Base-by-base conservation (phyloP, 2,329 filamentous ascomycete genomes). In the Chaetoscypha palmicola region DNA sequence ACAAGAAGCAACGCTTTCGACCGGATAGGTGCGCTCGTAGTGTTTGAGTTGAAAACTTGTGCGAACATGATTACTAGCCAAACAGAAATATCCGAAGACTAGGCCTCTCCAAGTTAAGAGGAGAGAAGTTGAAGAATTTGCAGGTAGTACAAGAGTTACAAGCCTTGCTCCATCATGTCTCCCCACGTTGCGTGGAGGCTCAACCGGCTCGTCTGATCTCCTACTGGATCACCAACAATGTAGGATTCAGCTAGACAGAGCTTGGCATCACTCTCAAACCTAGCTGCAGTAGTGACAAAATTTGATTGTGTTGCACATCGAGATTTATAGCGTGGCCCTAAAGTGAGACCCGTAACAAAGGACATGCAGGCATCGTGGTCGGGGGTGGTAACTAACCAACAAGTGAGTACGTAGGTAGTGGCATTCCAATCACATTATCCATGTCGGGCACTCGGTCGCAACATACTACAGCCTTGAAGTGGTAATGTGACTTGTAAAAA, bases 291-390 rank as follows among this genome's bases (percentile, higher is more conserved):
- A 44, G 41, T 37, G 34, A 35, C 16, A 20, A 17, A 38, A 38
- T 16, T 30, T 9, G 16, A 37, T 43, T 43, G 21, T 35, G 41
- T 44, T 44, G 41, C 41, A 44, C 28, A 21, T 44, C 41, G 41
- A 44, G 32, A 44, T 44, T 44, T 44, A 16, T 44, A 44, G 41
- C 41, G 41, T 44, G 34, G 41, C 34, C 34, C 41, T 44, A 38
- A 38, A 23, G 19, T 44, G 33, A 38, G 28, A 35, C 34, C 34
- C 9, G 41, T 20, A 37, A 37, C 23, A 37, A 38, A 41, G 26
- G 20, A 41, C 38, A 37, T 7, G 36, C 36, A 38, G 30, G 36
- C 36, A 38, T 30, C 21, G 36, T 38, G 36, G 22, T 38, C 22
- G 26, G 14, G 38, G 7, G 24, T 30, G 38, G 38, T 34, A 34